Evolutionary conservation across 1,284 basidiomycete species (phyloP).

Genomic region (Somion occarium): DNA sequence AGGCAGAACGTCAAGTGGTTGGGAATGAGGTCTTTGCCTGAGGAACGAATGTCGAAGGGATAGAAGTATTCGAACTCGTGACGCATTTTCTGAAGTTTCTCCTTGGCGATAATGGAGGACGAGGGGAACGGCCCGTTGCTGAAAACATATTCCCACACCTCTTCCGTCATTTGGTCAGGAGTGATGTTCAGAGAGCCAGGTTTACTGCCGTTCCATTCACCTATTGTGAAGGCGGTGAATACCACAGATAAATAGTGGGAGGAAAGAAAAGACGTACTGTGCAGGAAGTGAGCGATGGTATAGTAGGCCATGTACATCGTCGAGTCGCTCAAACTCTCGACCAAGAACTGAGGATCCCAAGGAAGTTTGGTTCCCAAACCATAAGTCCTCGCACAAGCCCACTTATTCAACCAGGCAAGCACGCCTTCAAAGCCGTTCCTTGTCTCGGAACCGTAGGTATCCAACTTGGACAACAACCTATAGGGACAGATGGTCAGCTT

Average conservation of each 20-base stretch:
- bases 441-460: slow-evolving; percentile 88
- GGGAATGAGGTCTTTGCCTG: slow-evolving; percentile 97
- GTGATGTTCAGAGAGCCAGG: slow-evolving; percentile 84
- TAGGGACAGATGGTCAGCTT: no score
- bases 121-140: slow-evolving; percentile 74
- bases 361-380: slow-evolving; percentile 95
- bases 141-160: slow-evolving; percentile 95
- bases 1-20: slow-evolving; percentile 96
- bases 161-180: slow-evolving; percentile 93
- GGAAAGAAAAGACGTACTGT: slow-evolving; percentile 47
- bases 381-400: slow-evolving; percentile 98
- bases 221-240: slow-evolving; percentile 40
- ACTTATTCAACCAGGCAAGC: slow-evolving; percentile 95
- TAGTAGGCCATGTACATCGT: slow-evolving; percentile 99
- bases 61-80: slow-evolving; percentile 98
- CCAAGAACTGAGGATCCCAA: slow-evolving; percentile 96
- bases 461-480: slow-evolving; percentile 82
- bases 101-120: slow-evolving; percentile 60
- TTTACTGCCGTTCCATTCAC: slow-evolving; percentile 73
- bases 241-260: slow-evolving; percentile 4
- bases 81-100: slow-evolving; percentile 82
- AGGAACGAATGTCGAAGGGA: slow-evolving; percentile 96
- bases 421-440: slow-evolving; percentile 90
- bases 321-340: slow-evolving; percentile 96
- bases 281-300: slow-evolving; percentile 87